Evolutionary conservation across 75 land plant species (phyloP), one percentile per base, ranked within the genome.

Genomic region (Pinus taeda): DNA sequence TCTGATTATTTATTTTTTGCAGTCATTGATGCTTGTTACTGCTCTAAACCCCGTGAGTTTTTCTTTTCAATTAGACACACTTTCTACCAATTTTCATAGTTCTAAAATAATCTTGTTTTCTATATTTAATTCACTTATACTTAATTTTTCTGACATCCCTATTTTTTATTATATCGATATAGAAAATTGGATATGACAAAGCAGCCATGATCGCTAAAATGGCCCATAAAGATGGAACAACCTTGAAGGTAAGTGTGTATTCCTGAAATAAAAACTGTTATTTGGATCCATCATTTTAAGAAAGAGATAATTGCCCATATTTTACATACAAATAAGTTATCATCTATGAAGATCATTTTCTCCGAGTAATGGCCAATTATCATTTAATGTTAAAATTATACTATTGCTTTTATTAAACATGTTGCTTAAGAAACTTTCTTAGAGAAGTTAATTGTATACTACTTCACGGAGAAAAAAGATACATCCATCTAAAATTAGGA

Each of bases 101-200:
- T 73, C 8, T 3, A 75, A 71, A 29, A 59, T 14, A 20, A 37
- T 13, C 1, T 0, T 29, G 74, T 63, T 49, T 30, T 15, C 9
- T 70, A 2, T 3, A 7, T 11, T 2, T 26, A 6, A 9, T 12
- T 24, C 1, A 26, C 22, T 8, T 49, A 39, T 76, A 65, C 29
- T 26, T 22, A 14, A 15, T 76, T 45, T 11, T 64, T 6, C 37
- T 55, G 57, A 36, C 17, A 33, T 64, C 15, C 29, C 6, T 17
- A 17, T 8, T 76, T 29, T 63, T 21, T 57, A 7, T 15, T 57
- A 4, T 15, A 64, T 73, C 63, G 3, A 29, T 79, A 15, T 85
- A 97, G 99, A 91, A 89, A 93, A 95, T 97, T 82, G 99, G 99
- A 18, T 97, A 97, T 81, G 99, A 97, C 84, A 97, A 95, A 65